A percentile compares a stretch with the other conserved stretches of the same genome.
These are phyloP conservation scores for Neopestalotiopsis rosae DNA, from an alignment of 2,329 filamentous ascomycete species.

Conservation along the genomic window DNA sequence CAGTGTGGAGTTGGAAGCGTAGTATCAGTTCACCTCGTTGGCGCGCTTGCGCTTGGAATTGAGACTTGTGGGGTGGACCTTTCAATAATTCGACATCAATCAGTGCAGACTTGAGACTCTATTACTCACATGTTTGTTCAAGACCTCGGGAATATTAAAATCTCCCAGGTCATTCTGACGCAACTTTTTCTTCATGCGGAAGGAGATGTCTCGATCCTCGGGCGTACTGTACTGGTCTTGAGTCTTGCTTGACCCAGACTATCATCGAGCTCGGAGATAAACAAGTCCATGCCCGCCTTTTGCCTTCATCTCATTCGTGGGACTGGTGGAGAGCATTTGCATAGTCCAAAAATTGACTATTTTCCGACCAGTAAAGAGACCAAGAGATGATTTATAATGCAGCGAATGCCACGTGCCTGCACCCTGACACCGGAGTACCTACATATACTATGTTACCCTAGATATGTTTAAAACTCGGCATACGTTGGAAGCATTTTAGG, in stretches of 20 bases:
- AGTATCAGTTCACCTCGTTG: not conserved
- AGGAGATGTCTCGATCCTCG: not conserved
- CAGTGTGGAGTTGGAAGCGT: not conserved
- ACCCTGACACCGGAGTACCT: not conserved
- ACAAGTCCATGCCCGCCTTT: not conserved
- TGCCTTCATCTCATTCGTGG: not conserved
- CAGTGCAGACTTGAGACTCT: no score
- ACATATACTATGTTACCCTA: no score
- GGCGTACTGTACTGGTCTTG: not conserved
- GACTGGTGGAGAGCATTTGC: not conserved
- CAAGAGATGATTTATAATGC: not conserved
- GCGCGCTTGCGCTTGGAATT: not conserved
- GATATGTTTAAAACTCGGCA: no score
- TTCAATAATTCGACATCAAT: not conserved
- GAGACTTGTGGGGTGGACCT: not conserved
- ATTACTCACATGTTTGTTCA: no score
- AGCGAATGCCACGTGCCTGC: not conserved
- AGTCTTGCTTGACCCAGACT: not conserved
- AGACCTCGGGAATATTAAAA: not conserved
- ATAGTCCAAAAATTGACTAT: not conserved
- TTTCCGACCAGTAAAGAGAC: not conserved
- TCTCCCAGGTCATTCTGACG: not conserved
- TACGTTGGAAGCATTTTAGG: no score
- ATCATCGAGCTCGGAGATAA: not conserved
- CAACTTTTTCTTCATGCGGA: not conserved